Evolutionary conservation across 768 basidiomycete species (phyloP), one percentile per base, ranked within the genome.

Genomic region (Kwoniella sp.): DNA sequence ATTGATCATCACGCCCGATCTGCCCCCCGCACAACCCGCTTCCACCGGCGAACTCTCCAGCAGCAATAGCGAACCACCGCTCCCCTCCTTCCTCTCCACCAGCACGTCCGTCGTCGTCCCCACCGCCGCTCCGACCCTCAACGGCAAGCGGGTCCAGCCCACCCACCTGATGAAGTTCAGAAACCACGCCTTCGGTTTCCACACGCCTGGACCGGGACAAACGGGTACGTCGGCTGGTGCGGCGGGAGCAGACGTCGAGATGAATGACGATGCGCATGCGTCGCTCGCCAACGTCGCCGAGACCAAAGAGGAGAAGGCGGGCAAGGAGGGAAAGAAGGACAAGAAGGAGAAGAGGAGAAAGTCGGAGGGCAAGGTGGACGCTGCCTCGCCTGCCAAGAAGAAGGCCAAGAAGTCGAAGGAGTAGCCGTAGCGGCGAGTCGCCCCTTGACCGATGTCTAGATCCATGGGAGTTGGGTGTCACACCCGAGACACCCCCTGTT

Each of bases 81-180:
- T 62, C 1, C 64, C 59, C 5, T 61, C 68, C 10, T 59, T 57
- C 47, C 46, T 66, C 33, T 46, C 62, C 25, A 50, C 37, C 38
- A 15, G 28, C 8, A 48, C 29, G 47, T 29, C 46, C 3, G 47
- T 51, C 1, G 19, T 33, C 27, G 31, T 49, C 4, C 36, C 39
- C 5, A 42, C 49, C 27, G 27, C 44, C n/a, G 33, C 40, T 38
- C n/a, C 44, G 22, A 12, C 43, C 29, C 15, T 51, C 39, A 51
- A 50, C 1, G 10, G 50, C 7, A 70, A 70, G 40, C 56, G 72
- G 34, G 31, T 40, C 15, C 72, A 71, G 34, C 72, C 70, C 0
- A 48, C 53, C 2, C 67, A 70, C 48, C 44, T 68, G 7, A 33
- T 73, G 22, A 73, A 73, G 49, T 71, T 69, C 53, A 60, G 72